Conservation (phyloP, 257 asterid genomes). For the Vinca minor region DNA sequence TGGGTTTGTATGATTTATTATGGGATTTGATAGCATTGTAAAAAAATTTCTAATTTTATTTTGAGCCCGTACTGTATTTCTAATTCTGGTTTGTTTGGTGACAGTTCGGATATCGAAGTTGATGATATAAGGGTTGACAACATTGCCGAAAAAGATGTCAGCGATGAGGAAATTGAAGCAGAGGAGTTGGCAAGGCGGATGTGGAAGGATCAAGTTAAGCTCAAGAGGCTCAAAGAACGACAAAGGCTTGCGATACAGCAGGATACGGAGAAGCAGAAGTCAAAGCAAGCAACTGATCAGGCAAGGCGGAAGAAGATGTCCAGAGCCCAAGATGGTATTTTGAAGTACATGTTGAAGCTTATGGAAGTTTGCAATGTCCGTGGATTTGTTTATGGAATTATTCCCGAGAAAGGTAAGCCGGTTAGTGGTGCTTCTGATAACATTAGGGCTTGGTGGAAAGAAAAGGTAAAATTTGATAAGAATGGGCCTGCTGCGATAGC, state of each 20-base stretch:
- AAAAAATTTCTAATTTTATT: neutral
- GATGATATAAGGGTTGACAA: conserved; percentile 43
- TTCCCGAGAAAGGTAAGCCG: conserved; percentile 67
- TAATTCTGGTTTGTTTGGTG: conserved; percentile 9
- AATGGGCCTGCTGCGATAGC: conserved; percentile 65
- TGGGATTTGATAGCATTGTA: neutral
- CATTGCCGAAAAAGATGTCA: conserved; percentile 54
- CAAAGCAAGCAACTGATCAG: conserved; percentile 46
- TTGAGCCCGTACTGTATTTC: neutral
- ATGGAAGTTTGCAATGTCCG: conserved; percentile 76
- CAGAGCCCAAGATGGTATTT: conserved; percentile 67
- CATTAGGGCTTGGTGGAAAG: conserved; percentile 76
- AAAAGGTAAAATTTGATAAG: conserved; percentile 55
- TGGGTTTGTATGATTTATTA: neutral
- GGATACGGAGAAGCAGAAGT: conserved; percentile 50
- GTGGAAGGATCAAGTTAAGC: conserved; percentile 68
- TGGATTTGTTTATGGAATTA: conserved; percentile 66
- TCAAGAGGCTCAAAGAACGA: conserved; percentile 55
- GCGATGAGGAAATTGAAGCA: conserved; percentile 64
- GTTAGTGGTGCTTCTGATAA: conserved; percentile 67
- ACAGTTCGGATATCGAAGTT: conserved; percentile 60
- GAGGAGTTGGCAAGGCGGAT: conserved; percentile 58
- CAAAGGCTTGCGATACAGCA: conserved; percentile 44
- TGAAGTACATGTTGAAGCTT: conserved; percentile 65
- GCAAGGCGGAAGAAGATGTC: conserved; percentile 67